phyloP scores from a whole-genome alignment of 192 early-diverging fungal genomes.

The Coemansia sp. region DNA sequence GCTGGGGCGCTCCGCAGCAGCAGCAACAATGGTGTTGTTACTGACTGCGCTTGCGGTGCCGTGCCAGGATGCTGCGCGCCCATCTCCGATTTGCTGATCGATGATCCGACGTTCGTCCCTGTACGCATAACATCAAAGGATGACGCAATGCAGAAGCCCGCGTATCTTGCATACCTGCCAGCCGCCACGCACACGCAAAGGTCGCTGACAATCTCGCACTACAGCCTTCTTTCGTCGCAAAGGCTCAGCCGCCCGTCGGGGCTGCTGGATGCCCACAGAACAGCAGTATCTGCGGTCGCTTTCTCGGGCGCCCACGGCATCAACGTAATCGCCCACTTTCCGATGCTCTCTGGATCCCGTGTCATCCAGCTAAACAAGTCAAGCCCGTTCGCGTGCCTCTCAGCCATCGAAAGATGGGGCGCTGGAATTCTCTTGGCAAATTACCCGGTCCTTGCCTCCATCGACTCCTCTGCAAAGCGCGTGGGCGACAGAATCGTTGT shows the following conservation, averaged over 20 bases:
- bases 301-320: conserved; percentile 45
- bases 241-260: conserved; percentile 13
- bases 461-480: conserved; percentile 20
- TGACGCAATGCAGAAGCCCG: conserved; percentile 46
- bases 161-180: conserved; percentile 35
- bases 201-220: conserved; percentile 47
- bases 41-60: not conserved
- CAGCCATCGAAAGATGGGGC: conserved; percentile 30
- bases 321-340: conserved; percentile 48
- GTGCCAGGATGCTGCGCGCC: conserved; percentile 18
- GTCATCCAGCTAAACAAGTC: conserved; percentile 40
- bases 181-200: conserved; percentile 7
- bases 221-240: conserved; percentile 42
- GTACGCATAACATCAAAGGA: conserved; percentile 36
- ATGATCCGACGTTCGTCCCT: conserved; percentile 42
- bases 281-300: conserved; percentile 41
- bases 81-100: conserved; percentile 33
- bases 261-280: conserved; percentile 15
- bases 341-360: conserved; percentile 46
- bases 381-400: conserved; percentile 29
- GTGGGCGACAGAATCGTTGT: conserved; percentile 9
- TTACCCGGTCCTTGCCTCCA: conserved; percentile 19
- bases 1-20: not conserved
- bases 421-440: conserved; percentile 38
- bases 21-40: not conserved